Percentiles rank a stretch among this genome's conserved stretches.
Conservation (phyloP, 306 rosid genomes). For the Betula pendula region DNA sequence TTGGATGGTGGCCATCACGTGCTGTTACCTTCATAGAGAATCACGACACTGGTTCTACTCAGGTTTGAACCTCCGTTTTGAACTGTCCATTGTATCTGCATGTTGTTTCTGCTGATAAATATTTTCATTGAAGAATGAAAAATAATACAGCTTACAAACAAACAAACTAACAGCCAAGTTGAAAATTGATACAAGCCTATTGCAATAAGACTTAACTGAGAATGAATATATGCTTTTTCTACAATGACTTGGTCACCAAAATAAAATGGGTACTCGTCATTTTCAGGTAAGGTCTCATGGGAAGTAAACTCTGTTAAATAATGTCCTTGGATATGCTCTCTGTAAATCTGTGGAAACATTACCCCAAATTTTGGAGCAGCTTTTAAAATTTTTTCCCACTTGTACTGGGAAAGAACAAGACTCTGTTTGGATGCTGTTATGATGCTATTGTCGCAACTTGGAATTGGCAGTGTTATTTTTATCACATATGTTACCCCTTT, state of each 20-base stretch:
- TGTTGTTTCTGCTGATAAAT: neutral
- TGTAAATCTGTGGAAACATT: neutral
- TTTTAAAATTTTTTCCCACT: neutral
- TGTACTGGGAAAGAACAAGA: neutral
- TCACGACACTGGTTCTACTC: constrained; percentile 98
- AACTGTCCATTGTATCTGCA: neutral
- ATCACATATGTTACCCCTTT: constrained; percentile 3
- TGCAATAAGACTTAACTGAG: neutral
- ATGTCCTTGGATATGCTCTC: neutral
- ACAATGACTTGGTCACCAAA: neutral
- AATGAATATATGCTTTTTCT: neutral
- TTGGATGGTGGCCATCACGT: constrained; percentile 99
- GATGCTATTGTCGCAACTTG: constrained; percentile 6
- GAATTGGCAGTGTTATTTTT: neutral
- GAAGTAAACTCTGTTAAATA: neutral
- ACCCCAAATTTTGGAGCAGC: neutral
- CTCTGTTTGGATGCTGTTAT: neutral
- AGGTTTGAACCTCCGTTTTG: constrained; percentile 50
- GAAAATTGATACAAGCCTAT: neutral
- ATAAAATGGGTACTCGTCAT: neutral
- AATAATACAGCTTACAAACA: neutral
- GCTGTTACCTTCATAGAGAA: constrained; percentile 97
- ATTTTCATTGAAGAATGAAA: constrained; percentile 1
- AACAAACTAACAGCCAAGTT: neutral
- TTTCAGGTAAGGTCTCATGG: neutral